Conservation (phyloP, 306 rosid species). For the Vicia faba region DNA sequence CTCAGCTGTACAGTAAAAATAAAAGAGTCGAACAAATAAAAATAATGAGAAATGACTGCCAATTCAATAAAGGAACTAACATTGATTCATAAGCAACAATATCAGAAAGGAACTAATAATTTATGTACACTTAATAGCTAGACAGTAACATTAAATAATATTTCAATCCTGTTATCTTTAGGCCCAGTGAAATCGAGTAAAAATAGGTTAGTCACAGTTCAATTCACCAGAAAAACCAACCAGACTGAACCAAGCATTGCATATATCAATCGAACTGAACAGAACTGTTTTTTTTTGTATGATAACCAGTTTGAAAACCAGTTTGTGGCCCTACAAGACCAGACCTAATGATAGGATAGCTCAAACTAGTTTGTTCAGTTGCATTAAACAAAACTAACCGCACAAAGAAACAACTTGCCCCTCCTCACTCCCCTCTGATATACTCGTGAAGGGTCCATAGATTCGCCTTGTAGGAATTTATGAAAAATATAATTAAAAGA, state of each 20-base stretch:
- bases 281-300: background rate
- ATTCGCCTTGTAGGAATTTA: too few species aligned
- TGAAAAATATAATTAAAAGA: too few species aligned
- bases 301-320: background rate
- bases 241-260: background rate
- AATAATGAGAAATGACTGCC: constrained; percentile 11
- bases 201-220: constrained; percentile 7
- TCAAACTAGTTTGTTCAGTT: background rate
- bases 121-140: background rate
- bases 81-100: constrained; percentile 2
- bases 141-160: background rate
- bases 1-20: constrained; percentile 64
- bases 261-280: background rate
- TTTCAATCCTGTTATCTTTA: background rate
- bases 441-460: too few species aligned
- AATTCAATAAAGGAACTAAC: constrained; percentile 17
- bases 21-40: constrained; percentile 24
- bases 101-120: background rate
- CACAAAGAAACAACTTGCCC: background rate
- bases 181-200: constrained; percentile 2
- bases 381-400: background rate
- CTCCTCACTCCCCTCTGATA: background rate
- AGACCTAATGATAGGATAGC: background rate
- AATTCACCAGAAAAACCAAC: background rate
- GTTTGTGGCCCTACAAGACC: background rate